A percentile compares a stretch with the other conserved stretches of the same genome.
Conservation (phyloP, 352 stramenopile species). For the Globisporangium nunn region DNA sequence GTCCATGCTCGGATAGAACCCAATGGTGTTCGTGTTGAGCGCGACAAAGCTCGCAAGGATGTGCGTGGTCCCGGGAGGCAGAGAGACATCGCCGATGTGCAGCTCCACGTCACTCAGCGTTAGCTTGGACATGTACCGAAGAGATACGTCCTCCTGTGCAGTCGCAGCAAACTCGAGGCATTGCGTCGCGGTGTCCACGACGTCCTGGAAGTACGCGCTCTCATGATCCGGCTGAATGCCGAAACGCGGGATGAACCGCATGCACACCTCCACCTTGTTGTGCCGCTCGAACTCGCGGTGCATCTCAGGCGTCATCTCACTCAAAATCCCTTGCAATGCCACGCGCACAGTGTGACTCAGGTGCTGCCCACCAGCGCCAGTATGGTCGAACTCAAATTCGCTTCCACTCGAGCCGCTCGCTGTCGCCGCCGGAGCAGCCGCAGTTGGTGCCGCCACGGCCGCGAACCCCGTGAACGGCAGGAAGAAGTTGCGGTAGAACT, state of each 20-base stretch:
- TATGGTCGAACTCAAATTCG: background rate
- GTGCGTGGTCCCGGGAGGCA: background rate
- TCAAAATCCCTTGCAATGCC: conserved; percentile 1
- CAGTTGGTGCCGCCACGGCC: background rate
- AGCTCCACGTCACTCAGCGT: conserved; percentile 4
- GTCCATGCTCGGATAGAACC: conserved; percentile 3
- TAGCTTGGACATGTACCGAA: conserved; percentile 2
- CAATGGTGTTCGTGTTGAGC: background rate
- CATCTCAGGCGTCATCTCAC: conserved; percentile 6
- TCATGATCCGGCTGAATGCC: background rate
- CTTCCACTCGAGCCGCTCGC: background rate
- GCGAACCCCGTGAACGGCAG: background rate
- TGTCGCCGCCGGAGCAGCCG: background rate
- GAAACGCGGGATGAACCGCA: background rate
- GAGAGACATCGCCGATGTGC: background rate
- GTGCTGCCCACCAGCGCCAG: background rate
- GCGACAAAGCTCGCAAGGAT: conserved; percentile 1
- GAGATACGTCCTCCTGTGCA: background rate
- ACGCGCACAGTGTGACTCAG: background rate
- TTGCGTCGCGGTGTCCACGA: background rate
- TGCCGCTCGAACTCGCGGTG: background rate
- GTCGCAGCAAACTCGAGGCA: conserved; percentile 1
- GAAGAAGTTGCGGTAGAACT: conserved; percentile 4
- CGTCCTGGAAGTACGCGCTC: background rate
- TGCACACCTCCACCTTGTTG: background rate